Conservation (phyloP, 1,284 basidiomycete genomes). For the Tilletiopsis washingtonensis region DNA sequence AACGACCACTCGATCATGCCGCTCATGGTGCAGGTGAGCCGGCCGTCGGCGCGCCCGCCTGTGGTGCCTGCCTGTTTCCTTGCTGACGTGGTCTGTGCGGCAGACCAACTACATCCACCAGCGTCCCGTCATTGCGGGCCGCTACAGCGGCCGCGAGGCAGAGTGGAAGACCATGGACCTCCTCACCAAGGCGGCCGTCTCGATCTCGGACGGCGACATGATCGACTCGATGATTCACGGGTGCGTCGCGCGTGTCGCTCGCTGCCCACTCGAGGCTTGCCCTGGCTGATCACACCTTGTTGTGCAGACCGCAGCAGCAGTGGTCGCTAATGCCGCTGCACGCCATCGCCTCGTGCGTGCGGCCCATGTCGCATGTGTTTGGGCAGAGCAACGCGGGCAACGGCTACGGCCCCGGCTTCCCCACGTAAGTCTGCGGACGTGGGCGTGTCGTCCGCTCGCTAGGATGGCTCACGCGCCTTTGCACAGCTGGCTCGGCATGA, state of each 20-base stretch:
- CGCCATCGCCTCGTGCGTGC: slow-evolving; percentile 78
- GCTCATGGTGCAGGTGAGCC: slow-evolving; percentile 77
- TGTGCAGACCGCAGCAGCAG: slow-evolving; percentile 86
- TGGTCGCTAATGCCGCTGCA: slow-evolving; percentile 93
- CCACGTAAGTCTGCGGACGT: neutral
- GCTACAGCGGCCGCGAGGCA: slow-evolving; percentile 1
- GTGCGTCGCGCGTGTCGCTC: too few species aligned
- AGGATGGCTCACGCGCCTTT: neutral
- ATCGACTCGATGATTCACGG: slow-evolving; percentile 85
- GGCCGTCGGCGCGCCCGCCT: too few species aligned
- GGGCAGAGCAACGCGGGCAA: slow-evolving; percentile 18
- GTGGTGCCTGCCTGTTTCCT: neutral
- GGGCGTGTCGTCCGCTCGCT: neutral
- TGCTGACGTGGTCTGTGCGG: neutral
- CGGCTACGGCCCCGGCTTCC: slow-evolving; percentile 1
- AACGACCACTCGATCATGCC: slow-evolving; percentile 90
- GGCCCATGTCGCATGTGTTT: slow-evolving; percentile 45
- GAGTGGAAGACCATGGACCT: slow-evolving; percentile 62
- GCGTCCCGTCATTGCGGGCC: slow-evolving; percentile 51
- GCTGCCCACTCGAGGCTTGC: too few species aligned
- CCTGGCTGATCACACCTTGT: too few species aligned
- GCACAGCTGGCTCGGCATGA: slow-evolving; percentile 95
- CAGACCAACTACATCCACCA: slow-evolving; percentile 56
- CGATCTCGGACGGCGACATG: slow-evolving; percentile 91
- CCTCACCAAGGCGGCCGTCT: slow-evolving; percentile 64